Conservation (phyloP, 179 eudicot species). For the Heliamphora pulchella region DNA sequence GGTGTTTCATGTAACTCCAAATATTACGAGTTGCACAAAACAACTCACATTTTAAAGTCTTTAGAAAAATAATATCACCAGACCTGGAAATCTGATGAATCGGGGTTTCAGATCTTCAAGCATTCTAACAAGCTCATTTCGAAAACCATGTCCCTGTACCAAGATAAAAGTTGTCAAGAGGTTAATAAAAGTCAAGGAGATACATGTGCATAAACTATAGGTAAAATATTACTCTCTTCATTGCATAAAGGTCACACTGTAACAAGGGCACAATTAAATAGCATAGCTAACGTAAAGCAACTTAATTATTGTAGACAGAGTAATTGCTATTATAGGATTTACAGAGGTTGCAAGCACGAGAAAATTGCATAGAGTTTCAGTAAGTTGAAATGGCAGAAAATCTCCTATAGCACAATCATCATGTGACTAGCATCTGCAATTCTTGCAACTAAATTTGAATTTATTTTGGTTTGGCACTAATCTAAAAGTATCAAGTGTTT, state of each 20-base stretch:
- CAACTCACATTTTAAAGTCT: not conserved
- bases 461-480: too few relatives aligned
- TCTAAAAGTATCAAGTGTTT: too few relatives aligned
- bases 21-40: not conserved
- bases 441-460: too few relatives aligned
- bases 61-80: not conserved
- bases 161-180: conserved; percentile 14
- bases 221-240: not conserved
- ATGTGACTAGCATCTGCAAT: too few relatives aligned
- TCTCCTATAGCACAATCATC: too few relatives aligned
- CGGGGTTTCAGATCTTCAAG: conserved; percentile 64
- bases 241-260: not conserved
- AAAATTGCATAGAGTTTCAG: too few relatives aligned
- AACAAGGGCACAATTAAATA: not conserved
- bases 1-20: not conserved
- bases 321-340: too few relatives aligned
- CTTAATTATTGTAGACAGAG: not conserved
- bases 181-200: not conserved
- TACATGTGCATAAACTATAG: not conserved
- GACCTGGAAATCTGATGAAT: conserved; percentile 96
- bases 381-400: too few relatives aligned
- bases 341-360: too few relatives aligned
- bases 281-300: not conserved
- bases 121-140: conserved; percentile 72
- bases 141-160: conserved; percentile 88